These are phyloP conservation scores for Venturia oleaginea DNA, from an alignment of 2,329 filamentous ascomycete species.

Conservation along the genomic window DNA sequence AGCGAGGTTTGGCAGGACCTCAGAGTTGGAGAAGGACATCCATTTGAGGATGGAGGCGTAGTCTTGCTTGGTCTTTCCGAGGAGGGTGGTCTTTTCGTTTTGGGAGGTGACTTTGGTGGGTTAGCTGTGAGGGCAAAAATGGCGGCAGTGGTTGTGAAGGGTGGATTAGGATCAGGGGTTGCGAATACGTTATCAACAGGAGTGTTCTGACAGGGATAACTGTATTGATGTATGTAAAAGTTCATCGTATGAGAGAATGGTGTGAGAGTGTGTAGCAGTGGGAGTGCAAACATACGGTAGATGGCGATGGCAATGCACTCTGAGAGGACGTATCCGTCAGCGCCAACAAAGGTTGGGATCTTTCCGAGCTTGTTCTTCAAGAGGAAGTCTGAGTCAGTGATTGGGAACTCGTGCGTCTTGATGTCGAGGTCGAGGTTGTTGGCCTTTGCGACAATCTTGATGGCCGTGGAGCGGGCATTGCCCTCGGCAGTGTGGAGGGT, in stretches of 20 bases:
- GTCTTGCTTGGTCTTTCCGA: conserved; percentile 99
- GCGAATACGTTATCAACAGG: conserved; percentile 80
- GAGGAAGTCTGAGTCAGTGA: conserved; percentile 65
- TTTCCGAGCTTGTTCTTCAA: conserved; percentile 82
- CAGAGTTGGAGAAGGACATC: conserved; percentile 93
- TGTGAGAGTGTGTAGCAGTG: neutral
- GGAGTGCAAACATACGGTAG: conserved; percentile 66
- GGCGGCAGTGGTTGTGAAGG: conserved; percentile 13
- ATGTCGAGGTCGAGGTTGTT: conserved; percentile 89
- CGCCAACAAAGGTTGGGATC: conserved; percentile 85
- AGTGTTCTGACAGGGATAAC: conserved; percentile 99
- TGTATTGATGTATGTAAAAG: conserved; percentile 39
- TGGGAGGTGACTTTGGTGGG: conserved; percentile 76
- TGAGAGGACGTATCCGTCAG: conserved; percentile 80
- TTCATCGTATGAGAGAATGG: conserved; percentile 14
- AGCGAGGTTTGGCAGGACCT: conserved; percentile 66
- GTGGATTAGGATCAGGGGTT: conserved; percentile 56
- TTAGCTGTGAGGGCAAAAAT: conserved; percentile 19
- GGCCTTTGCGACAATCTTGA: conserved; percentile 92
- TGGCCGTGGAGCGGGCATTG: conserved; percentile 82
- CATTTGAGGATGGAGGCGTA: conserved; percentile 96
- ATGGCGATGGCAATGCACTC: conserved; percentile 94
- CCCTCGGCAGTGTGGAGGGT: conserved; percentile 62
- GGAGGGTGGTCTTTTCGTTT: conserved; percentile 99
- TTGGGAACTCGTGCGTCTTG: conserved; percentile 56